Percentiles rank a stretch among this genome's conserved stretches.
Evolutionary conservation across 2,329 filamentous ascomycete genomes (phyloP).

Genomic region (Dothistroma pini): DNA sequence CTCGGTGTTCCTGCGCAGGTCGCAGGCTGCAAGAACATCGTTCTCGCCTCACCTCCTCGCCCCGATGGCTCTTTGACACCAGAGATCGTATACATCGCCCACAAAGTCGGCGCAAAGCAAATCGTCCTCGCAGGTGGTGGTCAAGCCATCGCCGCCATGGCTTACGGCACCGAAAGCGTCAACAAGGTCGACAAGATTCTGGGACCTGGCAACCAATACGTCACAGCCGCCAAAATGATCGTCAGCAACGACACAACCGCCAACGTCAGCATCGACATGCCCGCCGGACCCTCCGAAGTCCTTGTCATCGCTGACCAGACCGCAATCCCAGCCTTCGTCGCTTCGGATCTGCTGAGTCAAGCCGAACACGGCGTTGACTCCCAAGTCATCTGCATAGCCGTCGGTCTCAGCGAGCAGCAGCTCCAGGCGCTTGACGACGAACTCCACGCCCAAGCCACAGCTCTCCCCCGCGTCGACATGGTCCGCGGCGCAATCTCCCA

Average conservation of each 20-base stretch:
- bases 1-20: constrained; percentile 97
- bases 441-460: constrained; percentile 79
- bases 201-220: constrained; percentile 96
- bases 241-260: constrained; percentile 97
- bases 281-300: constrained; percentile 91
- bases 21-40: constrained; percentile 91
- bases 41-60: constrained; percentile 86
- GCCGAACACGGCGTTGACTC: constrained; percentile 96
- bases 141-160: constrained; percentile 93
- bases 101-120: constrained; percentile 93
- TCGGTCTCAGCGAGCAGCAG: constrained; percentile 70
- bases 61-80: constrained; percentile 87
- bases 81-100: constrained; percentile 94
- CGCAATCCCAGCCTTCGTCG: constrained; percentile 90
- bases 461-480: constrained; percentile 86
- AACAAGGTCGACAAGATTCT: constrained; percentile 99
- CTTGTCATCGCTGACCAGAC: constrained; percentile 89
- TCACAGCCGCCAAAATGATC: constrained; percentile 97
- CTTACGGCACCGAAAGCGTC: constrained; percentile 91
- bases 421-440: constrained; percentile 86
- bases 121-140: constrained; percentile 95
- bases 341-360: constrained; percentile 89
- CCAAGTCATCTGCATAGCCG: constrained; percentile 86
- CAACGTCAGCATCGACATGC: constrained; percentile 96
- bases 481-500: constrained; percentile 86